Evolutionary conservation across 129 eudicot genomes (phyloP), one percentile per base, ranked within the genome.

Genomic region (Chrysanthemum makinoi): DNA sequence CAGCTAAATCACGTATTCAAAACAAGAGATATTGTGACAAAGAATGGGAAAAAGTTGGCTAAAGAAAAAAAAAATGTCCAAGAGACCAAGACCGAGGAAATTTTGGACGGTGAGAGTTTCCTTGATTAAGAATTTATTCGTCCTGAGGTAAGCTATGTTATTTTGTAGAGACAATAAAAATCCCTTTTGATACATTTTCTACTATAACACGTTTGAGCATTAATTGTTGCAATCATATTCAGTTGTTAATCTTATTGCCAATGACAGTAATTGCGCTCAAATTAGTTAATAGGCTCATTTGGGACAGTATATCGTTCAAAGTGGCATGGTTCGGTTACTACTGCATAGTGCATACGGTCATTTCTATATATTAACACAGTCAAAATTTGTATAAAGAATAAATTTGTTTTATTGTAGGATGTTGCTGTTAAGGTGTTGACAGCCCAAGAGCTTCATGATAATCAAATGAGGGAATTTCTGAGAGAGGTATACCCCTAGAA

Each of bases 241-340:
- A n/a, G n/a, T n/a, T n/a, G n/a, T n/a, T n/a, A n/a, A n/a, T n/a
- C n/a, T n/a, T n/a, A n/a, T n/a, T n/a, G n/a, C n/a, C n/a, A n/a
- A n/a, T n/a, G n/a, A n/a, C n/a, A n/a, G n/a, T n/a, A n/a, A n/a
- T n/a, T n/a, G n/a, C n/a, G n/a, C n/a, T n/a, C n/a, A n/a, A n/a
- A n/a, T n/a, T n/a, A n/a, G n/a, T n/a, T n/a, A n/a, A n/a, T n/a
- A 87, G 98, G 96, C 30, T 93, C 96, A 20, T 93, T 93, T 84
- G 98, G 98, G 67, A 93, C 92, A 13, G 98, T 93, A 62, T 95
- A 93, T 87, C 96, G 98, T 56, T 92, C 96, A 49, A 95, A 93
- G 71, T 93, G 98, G 98, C 91, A 93, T 86, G 98, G 96, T 81
- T 92, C 98, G 85, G 96, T 92, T 52, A 86, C 94, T 87, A 20